Evolutionary conservation across 2,329 filamentous ascomycete species (phyloP), one percentile per base, ranked within the genome.

Genomic region (Coniochaeta sp.): DNA sequence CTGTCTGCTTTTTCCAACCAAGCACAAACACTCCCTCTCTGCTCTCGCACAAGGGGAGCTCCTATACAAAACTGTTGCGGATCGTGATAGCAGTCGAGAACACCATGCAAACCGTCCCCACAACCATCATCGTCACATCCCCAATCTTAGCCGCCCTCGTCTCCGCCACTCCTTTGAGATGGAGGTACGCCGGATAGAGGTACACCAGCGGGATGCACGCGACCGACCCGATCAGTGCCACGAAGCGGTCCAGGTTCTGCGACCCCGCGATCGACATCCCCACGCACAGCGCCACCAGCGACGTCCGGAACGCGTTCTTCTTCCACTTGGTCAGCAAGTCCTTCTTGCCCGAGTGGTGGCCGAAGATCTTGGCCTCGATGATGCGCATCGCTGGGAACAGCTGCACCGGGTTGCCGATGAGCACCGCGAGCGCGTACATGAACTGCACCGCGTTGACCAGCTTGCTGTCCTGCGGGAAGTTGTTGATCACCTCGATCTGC

Each of bases 391-490:
- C 87, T 0, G 89, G 89, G 74, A 90, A 91, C 54, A 91, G 79
- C 72, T 91, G 89, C 1, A 91, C 88, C 0, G 89, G 89, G 54
- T 86, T 86, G 36, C 88, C 88, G 6, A 86, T 86, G n/a, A 91
- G 77, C 8, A 91, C 87, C 1, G 89, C 89, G 26, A 90, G 71
- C 4, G 87, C 86, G 75, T 91, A 91, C 58, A 91, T 77, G 68
- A 90, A 87, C 67, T 91, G 89, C 8, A 91, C 87, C 0, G 85
- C 84, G 64, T 91, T 90, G 75, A 91, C 89, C n/a, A 91, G 78
- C 59, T 82, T 81, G 71, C 82, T 88, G 65, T 80, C 78, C 66
- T 90, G 88, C 0, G 89, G 89, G 67, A 86, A 90, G 72, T 91
- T 91, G 73, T 86, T 85, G 70, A 91, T 90, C 72, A 91, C 83